Evolutionary conservation across 805 yeast genomes (phyloP).

Genomic region (Starmerella bombicola): DNA sequence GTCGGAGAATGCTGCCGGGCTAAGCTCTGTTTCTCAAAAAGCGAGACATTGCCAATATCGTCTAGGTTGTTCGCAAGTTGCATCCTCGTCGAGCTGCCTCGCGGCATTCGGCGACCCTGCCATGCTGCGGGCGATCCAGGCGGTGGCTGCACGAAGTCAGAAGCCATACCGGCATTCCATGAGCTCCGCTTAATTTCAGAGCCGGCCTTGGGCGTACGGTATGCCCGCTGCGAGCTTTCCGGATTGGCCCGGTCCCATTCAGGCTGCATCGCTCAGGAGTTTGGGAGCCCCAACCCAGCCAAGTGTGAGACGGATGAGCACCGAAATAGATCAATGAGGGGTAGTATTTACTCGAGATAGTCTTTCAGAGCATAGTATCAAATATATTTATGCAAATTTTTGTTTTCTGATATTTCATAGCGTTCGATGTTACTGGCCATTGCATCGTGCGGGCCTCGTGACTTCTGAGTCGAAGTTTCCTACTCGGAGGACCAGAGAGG

Average conservation of each 20-base stretch:
- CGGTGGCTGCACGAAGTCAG: constrained; percentile 11
- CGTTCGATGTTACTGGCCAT: too few species aligned
- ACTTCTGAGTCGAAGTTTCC: too few species aligned
- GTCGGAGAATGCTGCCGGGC: constrained; percentile 5
- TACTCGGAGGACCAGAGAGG: too few species aligned
- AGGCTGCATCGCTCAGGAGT: constrained; percentile 8
- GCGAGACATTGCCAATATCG: not conserved
- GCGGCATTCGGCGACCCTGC: constrained; percentile 10
- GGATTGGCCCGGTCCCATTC: not conserved
- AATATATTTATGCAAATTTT: too few species aligned
- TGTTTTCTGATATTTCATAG: too few species aligned
- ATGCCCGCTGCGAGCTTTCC: not conserved
- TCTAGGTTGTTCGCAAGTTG: not conserved
- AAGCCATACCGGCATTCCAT: constrained; percentile 21
- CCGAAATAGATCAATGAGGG: too few species aligned
- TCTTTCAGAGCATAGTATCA: too few species aligned
- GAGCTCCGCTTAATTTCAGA: constrained; percentile 19
- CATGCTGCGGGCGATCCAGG: constrained; percentile 20
- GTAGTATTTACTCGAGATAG: too few species aligned
- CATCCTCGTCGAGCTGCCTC: not conserved
- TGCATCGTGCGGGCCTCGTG: too few species aligned
- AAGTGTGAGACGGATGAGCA: too few species aligned
- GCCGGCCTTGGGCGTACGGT: not conserved
- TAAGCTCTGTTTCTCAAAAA: not conserved
- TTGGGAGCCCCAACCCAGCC: too few species aligned